phyloP scores from a whole-genome alignment of 2,329 filamentous ascomycete species.

The Ophiocordyceps camponoti-rufipedis region DNA sequence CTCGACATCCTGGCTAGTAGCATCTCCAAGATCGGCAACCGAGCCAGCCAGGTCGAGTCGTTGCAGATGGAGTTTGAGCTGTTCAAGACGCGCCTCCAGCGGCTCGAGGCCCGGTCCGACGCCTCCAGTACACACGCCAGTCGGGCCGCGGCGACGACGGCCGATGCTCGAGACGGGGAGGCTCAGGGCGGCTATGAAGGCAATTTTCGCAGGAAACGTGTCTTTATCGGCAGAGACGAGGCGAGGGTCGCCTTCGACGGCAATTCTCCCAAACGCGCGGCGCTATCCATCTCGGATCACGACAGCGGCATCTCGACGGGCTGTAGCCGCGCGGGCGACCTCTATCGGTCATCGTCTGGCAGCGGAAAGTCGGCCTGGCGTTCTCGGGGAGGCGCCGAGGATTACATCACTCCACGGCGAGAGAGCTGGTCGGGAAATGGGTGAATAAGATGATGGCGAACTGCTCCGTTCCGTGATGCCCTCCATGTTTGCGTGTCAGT shows the following conservation, averaged over 20 bases:
- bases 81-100: slow-evolving; percentile 17
- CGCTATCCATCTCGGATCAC: slow-evolving; percentile 7
- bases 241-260: slow-evolving; percentile 1
- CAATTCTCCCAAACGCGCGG: slow-evolving; percentile 8
- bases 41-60: slow-evolving; percentile 19
- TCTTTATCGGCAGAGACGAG: slow-evolving; percentile 4
- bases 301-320: slow-evolving; percentile 3
- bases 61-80: slow-evolving; percentile 24
- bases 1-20: slow-evolving; percentile 20
- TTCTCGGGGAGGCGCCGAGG: not conserved
- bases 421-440: slow-evolving; percentile 1
- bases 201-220: slow-evolving; percentile 6
- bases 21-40: slow-evolving; percentile 18
- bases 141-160: not conserved
- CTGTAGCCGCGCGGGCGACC: slow-evolving; percentile 2
- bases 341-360: slow-evolving; percentile 5
- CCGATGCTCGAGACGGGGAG: not conserved
- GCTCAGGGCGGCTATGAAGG: slow-evolving; percentile 1
- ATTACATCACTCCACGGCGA: slow-evolving; percentile 1
- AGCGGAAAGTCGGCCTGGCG: not conserved
- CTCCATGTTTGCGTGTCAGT: not conserved
- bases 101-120: slow-evolving; percentile 10
- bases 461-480: too few species aligned
- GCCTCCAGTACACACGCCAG: slow-evolving; percentile 1
- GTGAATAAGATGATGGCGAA: not conserved